phyloP scores from a whole-genome alignment of 1,284 basidiomycete species.

The Puccinia novopanici region DNA sequence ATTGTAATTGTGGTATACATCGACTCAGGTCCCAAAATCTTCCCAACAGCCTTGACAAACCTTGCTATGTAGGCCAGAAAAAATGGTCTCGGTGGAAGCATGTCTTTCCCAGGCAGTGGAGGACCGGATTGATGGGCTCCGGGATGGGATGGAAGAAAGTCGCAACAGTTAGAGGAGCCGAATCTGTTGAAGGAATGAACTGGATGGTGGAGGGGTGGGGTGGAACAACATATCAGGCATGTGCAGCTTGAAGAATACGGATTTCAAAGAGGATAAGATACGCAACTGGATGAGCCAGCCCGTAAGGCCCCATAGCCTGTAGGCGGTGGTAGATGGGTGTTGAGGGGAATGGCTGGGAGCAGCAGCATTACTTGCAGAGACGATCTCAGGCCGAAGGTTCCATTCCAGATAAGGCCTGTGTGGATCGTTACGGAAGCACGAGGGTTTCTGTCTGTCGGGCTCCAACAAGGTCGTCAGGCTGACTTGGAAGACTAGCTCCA shows the following conservation, averaged over 20 bases:
- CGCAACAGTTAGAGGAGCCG: neutral
- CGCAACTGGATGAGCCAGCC: slow-evolving; percentile 47
- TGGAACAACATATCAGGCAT: neutral
- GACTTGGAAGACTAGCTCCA: slow-evolving; percentile 22
- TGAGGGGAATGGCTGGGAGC: neutral
- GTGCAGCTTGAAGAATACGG: neutral
- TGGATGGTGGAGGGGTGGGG: neutral
- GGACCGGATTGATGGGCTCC: neutral
- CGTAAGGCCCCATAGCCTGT: slow-evolving; percentile 39
- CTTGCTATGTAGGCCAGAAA: neutral
- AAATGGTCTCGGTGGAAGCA: neutral
- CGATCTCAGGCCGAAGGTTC: slow-evolving; percentile 17
- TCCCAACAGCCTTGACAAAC: neutral
- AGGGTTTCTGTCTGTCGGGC: neutral
- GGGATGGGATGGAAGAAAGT: neutral
- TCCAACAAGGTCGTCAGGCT: slow-evolving; percentile 20
- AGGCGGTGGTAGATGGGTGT: neutral
- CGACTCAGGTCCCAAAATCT: no score
- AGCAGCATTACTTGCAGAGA: neutral
- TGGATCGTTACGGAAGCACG: slow-evolving; percentile 17
- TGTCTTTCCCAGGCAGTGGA: no score
- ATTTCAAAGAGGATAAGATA: neutral
- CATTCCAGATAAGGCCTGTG: slow-evolving; percentile 37
- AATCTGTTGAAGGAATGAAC: slow-evolving; percentile 13
- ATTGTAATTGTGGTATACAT: no score